These are phyloP conservation scores for Cornus kousa DNA, from an alignment of 148 eudicot genomes.

Conservation along the genomic window DNA sequence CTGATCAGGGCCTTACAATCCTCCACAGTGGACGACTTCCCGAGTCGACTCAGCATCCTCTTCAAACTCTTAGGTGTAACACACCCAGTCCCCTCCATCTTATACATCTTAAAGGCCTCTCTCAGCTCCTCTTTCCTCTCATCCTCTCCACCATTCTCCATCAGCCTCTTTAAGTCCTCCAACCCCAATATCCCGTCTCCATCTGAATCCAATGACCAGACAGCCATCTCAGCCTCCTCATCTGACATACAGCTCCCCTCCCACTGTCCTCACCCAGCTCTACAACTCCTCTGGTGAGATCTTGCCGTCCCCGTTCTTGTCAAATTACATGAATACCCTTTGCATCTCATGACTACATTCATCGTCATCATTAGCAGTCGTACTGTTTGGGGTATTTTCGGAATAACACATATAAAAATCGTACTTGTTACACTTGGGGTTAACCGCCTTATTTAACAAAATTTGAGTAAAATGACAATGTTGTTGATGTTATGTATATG, in stretches of 20 bases:
- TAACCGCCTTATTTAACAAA: no score
- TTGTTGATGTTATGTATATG: no score
- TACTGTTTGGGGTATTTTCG: no score
- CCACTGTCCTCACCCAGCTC: conserved; percentile 20
- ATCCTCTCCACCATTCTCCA: conserved; percentile 28
- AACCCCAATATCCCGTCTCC: conserved; percentile 34
- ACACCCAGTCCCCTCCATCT: conserved; percentile 21
- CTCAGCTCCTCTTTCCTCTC: conserved; percentile 33
- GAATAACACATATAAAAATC: no score
- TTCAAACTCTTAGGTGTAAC: conserved; percentile 53
- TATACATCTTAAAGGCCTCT: conserved; percentile 49
- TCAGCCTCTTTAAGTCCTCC: conserved; percentile 27
- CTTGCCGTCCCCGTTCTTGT: conserved; percentile 37
- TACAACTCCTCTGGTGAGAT: conserved; percentile 35
- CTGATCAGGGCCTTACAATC: conserved; percentile 48
- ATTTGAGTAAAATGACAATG: no score
- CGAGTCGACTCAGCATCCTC: conserved; percentile 41
- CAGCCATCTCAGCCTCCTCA: conserved; percentile 49
- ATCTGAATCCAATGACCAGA: conserved; percentile 38
- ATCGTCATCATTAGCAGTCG: no score
- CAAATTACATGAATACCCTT: conserved; percentile 29
- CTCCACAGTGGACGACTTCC: conserved; percentile 23
- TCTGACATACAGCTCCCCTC: conserved; percentile 28
- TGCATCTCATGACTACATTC: conserved; percentile 10
- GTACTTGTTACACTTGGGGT: no score